These are phyloP conservation scores for Takashimella tepidaria DNA, from an alignment of 1,284 basidiomycete species.

Conservation along the genomic window DNA sequence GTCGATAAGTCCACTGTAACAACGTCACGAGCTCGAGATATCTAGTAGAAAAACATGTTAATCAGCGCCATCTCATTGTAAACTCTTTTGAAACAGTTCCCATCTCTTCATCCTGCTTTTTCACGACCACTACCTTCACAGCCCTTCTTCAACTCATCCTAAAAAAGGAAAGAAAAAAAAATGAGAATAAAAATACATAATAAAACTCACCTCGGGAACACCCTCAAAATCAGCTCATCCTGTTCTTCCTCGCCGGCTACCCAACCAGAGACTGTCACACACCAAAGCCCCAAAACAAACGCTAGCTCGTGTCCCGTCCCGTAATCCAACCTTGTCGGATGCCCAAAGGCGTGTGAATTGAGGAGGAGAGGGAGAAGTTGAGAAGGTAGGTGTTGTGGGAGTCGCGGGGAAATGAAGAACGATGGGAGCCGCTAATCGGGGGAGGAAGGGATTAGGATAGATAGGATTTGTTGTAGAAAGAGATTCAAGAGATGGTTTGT, in stretches of 20 bases:
- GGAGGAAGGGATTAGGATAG: too few species aligned
- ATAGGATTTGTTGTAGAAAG: too few species aligned
- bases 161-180: too few species aligned
- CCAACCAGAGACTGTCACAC: conserved; percentile 40
- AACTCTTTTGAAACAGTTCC: too few species aligned
- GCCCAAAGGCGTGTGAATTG: conserved; percentile 67
- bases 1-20: conserved; percentile 80
- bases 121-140: too few species aligned
- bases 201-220: conserved; percentile 42
- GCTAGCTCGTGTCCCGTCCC: conserved; percentile 93
- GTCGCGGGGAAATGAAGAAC: conserved; percentile 56
- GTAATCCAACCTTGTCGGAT: conserved; percentile 87
- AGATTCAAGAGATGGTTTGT: too few species aligned
- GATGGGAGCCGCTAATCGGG: conserved; percentile 59
- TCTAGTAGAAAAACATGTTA: conserved; percentile 37
- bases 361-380: conserved; percentile 61
- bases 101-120: too few species aligned
- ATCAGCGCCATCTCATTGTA: neutral
- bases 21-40: conserved; percentile 80
- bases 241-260: conserved; percentile 36
- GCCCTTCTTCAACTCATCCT: too few species aligned
- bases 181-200: too few species aligned
- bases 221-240: conserved; percentile 46
- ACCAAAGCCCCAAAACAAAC: conserved; percentile 69
- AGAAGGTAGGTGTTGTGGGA: conserved; percentile 52